A percentile compares a stretch with the other conserved stretches of the same genome.
Conservation (phyloP, 352 stramenopile genomes). For the Pythium aristosporum region DNA sequence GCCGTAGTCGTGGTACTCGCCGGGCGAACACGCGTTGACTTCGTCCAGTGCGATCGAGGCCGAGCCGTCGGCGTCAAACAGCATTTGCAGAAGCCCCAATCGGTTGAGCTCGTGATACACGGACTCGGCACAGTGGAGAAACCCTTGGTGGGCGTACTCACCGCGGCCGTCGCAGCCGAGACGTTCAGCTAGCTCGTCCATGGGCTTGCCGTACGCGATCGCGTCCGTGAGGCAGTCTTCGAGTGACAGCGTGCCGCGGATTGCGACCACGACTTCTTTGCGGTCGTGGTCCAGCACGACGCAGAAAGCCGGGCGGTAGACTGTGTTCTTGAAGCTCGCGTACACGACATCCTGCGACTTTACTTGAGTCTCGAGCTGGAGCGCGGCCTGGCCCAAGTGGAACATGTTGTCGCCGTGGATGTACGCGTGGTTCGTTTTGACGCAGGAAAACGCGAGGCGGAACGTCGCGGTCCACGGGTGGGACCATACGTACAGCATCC, state of each 20-base stretch:
- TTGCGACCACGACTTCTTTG: conserved; percentile 74
- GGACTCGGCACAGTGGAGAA: conserved; percentile 72
- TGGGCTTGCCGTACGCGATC: conserved; percentile 79
- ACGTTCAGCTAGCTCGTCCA: conserved; percentile 63
- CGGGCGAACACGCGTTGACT: conserved; percentile 61
- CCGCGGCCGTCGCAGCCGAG: conserved; percentile 67
- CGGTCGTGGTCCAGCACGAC: conserved; percentile 76
- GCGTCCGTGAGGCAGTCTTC: conserved; percentile 87
- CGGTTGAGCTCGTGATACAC: conserved; percentile 75
- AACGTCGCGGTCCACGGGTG: conserved; percentile 83
- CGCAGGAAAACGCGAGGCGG: conserved; percentile 69
- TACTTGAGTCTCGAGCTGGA: conserved; percentile 77
- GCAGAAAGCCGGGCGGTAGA: conserved; percentile 81
- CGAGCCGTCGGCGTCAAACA: conserved; percentile 64
- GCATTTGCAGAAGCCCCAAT: conserved; percentile 81
- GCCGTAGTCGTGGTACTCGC: conserved; percentile 68
- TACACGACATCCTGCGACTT: conserved; percentile 75
- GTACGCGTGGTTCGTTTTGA: conserved; percentile 55
- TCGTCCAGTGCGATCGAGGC: conserved; percentile 42
- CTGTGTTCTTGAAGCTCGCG: conserved; percentile 74
- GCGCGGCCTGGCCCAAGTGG: conserved; percentile 69
- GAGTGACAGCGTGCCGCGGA: conserved; percentile 81
- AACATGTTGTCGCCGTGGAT: conserved; percentile 89
- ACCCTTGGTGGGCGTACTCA: conserved; percentile 82
- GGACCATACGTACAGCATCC: conserved; percentile 91